Evolutionary conservation across 2,329 filamentous ascomycete species (phyloP), one percentile per base, ranked within the genome.

Genomic region (Elsinoe batatas): DNA sequence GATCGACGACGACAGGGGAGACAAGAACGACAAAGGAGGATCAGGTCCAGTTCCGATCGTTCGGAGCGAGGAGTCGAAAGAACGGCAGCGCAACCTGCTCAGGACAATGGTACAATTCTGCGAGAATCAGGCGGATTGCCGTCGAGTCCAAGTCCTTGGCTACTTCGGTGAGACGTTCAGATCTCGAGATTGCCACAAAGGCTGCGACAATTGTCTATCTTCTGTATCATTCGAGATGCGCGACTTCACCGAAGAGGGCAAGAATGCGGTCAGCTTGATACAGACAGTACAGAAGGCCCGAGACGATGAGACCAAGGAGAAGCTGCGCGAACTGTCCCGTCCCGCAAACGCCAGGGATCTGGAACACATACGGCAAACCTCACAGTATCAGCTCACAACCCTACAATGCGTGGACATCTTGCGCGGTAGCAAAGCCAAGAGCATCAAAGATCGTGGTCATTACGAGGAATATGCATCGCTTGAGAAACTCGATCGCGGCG

Each of bases 111-210:
- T 90, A 1, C 82, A 88, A 57, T 98, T 87, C 65, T 97, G 91
- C 68, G 88, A 96, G 65, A 96, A 96, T 69, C 80, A 81, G 63
- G 84, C 80, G 55, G 89, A 95, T 63, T 98, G 93, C 67, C 84
- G 93, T 59, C 80, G 93, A 58, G 85, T 87, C 1, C 88, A 95
- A 68, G 85, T 98, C 13, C 80, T 98, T 33, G 81, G 81, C n/a
- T 98, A 98, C 69, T 98, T 98, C 74, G 90, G 86, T 57, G 94
- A 98, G 69, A 76, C 77, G 1, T 98, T 97, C 67, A 74, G 80
- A 53, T 75, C 77, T 36, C 78, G 81, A 11, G 78, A 88, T 53
- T 98, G 93, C 70, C 75, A 82, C 49, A 76, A 79, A 51, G 79
- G 78, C 1, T 98, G 93, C 69, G 94, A 98, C 73, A 97, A 95